phyloP scores from a whole-genome alignment of 2,329 filamentous ascomycete genomes.

The Trichoderma harzianum region DNA sequence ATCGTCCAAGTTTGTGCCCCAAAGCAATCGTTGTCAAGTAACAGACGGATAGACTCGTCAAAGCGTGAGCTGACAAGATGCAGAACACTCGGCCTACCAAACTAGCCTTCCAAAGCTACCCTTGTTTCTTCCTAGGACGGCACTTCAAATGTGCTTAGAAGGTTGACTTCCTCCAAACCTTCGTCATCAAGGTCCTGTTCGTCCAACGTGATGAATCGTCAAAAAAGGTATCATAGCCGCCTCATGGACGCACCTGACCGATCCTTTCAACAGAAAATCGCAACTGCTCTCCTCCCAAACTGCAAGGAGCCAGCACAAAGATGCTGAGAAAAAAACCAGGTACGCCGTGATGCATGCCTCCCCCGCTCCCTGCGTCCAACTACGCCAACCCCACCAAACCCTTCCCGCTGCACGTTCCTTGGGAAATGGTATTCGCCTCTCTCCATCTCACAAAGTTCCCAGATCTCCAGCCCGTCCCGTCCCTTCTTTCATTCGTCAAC shows the following conservation, averaged over 20 bases:
- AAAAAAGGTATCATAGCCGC: conserved; percentile 34
- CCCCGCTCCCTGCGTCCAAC: conserved; percentile 2
- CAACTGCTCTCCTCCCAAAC: conserved; percentile 24
- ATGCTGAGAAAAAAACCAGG: conserved; percentile 21
- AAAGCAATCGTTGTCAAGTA: not conserved
- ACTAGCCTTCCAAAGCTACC: conserved; percentile 11
- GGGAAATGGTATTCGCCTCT: conserved; percentile 1
- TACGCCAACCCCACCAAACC: conserved; percentile 15
- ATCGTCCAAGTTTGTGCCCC: not conserved
- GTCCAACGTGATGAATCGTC: conserved; percentile 35
- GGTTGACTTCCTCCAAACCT: conserved; percentile 26
- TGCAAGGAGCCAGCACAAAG: conserved; percentile 17
- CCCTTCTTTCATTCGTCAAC: conserved; percentile 28
- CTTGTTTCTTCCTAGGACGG: not conserved
- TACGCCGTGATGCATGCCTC: conserved; percentile 24
- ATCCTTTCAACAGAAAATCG: conserved; percentile 28
- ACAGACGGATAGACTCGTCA: conserved; percentile 4
- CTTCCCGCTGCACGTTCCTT: not conserved
- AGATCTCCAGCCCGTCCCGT: not conserved
- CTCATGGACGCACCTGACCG: conserved; percentile 24
- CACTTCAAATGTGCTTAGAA: conserved; percentile 2
- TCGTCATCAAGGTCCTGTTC: conserved; percentile 28
- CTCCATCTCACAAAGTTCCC: not conserved
- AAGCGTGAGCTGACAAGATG: conserved; percentile 14
- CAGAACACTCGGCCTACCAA: not conserved